Base-by-base conservation (phyloP, 176 grass and related monocot genomes). In the Oryza brachyantha region DNA sequence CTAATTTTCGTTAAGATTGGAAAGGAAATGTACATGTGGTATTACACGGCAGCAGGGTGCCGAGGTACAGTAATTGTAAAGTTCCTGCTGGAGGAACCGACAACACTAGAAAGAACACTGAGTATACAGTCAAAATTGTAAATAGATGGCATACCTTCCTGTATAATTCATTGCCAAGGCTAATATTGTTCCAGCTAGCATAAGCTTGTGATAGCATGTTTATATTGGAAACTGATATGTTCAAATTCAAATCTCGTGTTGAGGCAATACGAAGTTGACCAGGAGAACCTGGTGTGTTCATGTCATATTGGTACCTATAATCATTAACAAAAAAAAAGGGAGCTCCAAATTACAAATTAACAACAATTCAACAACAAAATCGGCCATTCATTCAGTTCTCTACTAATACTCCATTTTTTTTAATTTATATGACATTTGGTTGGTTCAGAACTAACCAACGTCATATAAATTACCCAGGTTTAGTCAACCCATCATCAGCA, bases 131-230 rank as follows among this genome's bases (percentile, higher is more conserved):
- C 39, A 72, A 16, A 42, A 64, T 26, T 26, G 60, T 59, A 70
- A 37, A 79, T 21, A 77, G 34, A 82, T 3, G 35, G 61, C 74
- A 79, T 85, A 84, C 91, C 82, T 84, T 91, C 78, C 76, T 88
- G 81, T 84, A 85, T 84, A 86, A 85, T 88, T 90, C 91, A 86
- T 92, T 90, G 71, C 91, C 86, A 72, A 81, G 87, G 86, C 83
- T 94, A 70, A 97, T 88, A 86, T 91, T 92, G 78, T 92, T 94
- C 95, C 95, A 97, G 85, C 95, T 97, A 80, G 90, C 87, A 79
- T 97, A 97, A 79, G 95, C 95, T 90, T 97, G 95, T 83, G 91
- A 92, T 27, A 97, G 82, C 95, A 94, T 94, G 71, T 97, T 97
- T 84, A 85, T 73, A 75, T 97, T 97, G 74, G 95, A 94, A 76